Evolutionary conservation across 768 basidiomycete genomes (phyloP).

Genomic region (Ramaria rubella): DNA sequence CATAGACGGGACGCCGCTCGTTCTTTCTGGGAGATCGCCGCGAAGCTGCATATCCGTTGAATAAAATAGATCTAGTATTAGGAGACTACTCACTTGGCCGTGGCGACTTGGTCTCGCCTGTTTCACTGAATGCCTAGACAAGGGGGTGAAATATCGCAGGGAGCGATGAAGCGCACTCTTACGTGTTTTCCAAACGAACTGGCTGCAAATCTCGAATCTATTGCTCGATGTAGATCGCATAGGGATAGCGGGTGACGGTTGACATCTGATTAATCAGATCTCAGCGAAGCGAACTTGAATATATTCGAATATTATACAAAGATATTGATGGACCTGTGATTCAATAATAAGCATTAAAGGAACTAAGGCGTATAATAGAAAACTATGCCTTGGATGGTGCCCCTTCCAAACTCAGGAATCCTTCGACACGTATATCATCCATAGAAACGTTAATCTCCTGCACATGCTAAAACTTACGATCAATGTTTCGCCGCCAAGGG

Average conservation of each 20-base stretch:
- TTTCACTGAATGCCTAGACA: slow-evolving; percentile 61
- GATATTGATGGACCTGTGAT: slow-evolving; percentile 70
- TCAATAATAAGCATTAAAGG: not conserved
- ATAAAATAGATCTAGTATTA: slow-evolving; percentile 13
- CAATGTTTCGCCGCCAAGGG: slow-evolving; percentile 5
- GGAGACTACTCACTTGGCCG: slow-evolving; percentile 33
- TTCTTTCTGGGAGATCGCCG: slow-evolving; percentile 73
- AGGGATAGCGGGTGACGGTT: slow-evolving; percentile 64
- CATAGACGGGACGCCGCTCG: slow-evolving; percentile 78
- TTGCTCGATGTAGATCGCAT: slow-evolving; percentile 60
- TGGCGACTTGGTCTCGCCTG: slow-evolving; percentile 42
- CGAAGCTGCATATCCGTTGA: slow-evolving; percentile 31
- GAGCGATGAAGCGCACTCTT: slow-evolving; percentile 18
- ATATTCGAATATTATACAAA: slow-evolving; percentile 50
- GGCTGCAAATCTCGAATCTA: slow-evolving; percentile 57
- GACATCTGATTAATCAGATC: slow-evolving; percentile 52
- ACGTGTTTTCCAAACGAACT: slow-evolving; percentile 77
- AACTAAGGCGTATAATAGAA: slow-evolving; percentile 8
- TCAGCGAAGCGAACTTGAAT: slow-evolving; percentile 4
- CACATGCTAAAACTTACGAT: slow-evolving; percentile 48
- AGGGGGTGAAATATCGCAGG: slow-evolving; percentile 2
- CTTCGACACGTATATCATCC: slow-evolving; percentile 54
- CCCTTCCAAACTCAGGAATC: slow-evolving; percentile 81
- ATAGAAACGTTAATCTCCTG: slow-evolving; percentile 50
- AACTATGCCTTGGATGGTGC: slow-evolving; percentile 58